Percentiles rank a stretch among this genome's conserved stretches.
These are phyloP conservation scores for Oryza officinalis DNA, from an alignment of 176 grass and related monocot genomes.

Conservation along the genomic window DNA sequence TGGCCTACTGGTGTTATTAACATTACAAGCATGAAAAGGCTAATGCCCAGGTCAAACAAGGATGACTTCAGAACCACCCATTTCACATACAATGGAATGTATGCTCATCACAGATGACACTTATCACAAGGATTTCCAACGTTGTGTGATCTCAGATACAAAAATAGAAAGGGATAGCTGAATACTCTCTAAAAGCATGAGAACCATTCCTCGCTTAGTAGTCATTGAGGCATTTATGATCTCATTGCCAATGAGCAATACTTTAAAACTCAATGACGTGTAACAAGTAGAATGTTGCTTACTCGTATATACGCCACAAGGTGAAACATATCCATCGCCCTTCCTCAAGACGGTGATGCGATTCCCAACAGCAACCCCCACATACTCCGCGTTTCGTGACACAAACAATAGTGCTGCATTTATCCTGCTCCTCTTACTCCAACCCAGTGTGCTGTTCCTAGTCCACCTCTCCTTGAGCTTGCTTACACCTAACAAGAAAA, in stretches of 20 bases:
- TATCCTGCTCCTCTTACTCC: constrained; percentile 34
- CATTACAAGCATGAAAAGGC: constrained; percentile 3
- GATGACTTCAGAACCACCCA: background rate
- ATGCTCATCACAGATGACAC: constrained; percentile 3
- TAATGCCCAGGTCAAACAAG: constrained; percentile 1
- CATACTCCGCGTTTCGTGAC: constrained; percentile 57
- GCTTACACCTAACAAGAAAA: constrained; percentile 54
- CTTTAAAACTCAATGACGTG: background rate
- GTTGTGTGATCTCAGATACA: background rate
- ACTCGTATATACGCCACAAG: constrained; percentile 73
- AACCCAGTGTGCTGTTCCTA: constrained; percentile 34
- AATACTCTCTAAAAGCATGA: background rate
- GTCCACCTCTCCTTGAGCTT: constrained; percentile 72
- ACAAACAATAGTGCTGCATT: constrained; percentile 47
- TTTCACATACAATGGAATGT: background rate
- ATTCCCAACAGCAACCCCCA: constrained; percentile 60
- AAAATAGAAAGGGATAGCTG: background rate
- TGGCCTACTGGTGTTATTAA: background rate
- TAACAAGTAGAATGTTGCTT: constrained; percentile 31
- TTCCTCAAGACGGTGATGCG: constrained; percentile 62
- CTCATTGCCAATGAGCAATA: background rate
- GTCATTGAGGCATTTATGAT: background rate
- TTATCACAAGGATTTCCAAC: background rate
- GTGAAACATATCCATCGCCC: constrained; percentile 59
- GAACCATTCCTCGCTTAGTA: background rate